Evolutionary conservation across 345 rosid genomes (phyloP), one percentile per base, ranked within the genome.

Genomic region (Tarenaya hassleriana): DNA sequence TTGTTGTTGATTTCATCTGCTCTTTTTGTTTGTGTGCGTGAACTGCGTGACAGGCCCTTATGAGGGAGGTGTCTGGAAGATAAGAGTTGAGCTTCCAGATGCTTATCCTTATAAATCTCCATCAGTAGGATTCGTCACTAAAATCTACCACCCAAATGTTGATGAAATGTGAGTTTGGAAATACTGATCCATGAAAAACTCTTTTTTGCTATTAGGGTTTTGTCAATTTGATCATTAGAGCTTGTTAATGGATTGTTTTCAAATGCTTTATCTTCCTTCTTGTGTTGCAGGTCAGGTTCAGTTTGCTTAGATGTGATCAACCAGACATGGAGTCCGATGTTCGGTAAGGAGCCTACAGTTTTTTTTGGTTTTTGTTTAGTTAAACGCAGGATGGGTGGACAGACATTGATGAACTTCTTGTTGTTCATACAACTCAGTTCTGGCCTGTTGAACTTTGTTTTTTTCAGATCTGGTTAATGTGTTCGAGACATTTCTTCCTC

Each of bases 51-150:
- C 69, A 94, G 99, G 99, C 73, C 80, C 78, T 58, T 94, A 94
- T 67, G 73, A 81, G 68, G 95, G 87, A 57, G 95, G 95, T 56
- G 71, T 83, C 50, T 94, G 99, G 99, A 94, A 72, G 87, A 77
- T 94, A 71, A 83, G 87, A 73, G 99, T 88, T 43, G 97, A 86
- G 72, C 81, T 94, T 27, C 97, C 99, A 7, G 97, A 88, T 78
- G 97, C 97, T 73, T 94, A 94, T 80, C 99, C 99, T 21, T 88
- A 88, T 47, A 86, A 88, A 77, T 88, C 99, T 63, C 99, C 99
- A 27, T 94, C 99, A 19, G 73, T 94, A 57, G 95, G 95, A 50
- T 94, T 94, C 74, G 67, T 86, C 37, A 88, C 88, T 69, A 94
- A 86, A 69, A 88, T 94, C 44, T 88, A 94, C 71, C 99, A 94